Base-by-base conservation (phyloP, 768 basidiomycete genomes). In the Floccularia luteovirens region DNA sequence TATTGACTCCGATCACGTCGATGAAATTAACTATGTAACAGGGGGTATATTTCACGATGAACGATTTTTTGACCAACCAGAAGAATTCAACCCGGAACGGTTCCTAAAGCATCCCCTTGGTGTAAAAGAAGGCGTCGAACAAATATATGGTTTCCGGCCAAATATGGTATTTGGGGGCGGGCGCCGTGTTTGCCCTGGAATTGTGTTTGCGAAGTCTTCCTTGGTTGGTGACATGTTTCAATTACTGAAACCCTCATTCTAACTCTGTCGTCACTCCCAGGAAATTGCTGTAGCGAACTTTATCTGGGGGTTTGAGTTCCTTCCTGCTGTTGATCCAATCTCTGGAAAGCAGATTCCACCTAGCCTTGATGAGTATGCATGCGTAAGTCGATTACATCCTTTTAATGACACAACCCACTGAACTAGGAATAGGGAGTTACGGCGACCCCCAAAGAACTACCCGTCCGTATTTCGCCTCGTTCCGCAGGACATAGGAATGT, bases 1-100 rank as follows among this genome's bases (percentile, higher is more conserved):
- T 25, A 12, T 12, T 8, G 17, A 30, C 22, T 12, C n/a, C 22
- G 31, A 8, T 3, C 20, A 6, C 20, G n/a, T 12, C 13, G 20
- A 11, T 22, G 5, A 28, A 2, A 10, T 14, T 43, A 12, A 31
- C 19, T 14, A 19, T 24, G 2, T 20, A 8, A 12, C 16, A 51
- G 48, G 52, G 54, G 55, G 38, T 12, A 53, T 57, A 11, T 53
- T 53, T 24, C 51, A 53, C 40, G 54, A 56, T 31, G 49, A 50
- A 23, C 31, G 46, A 5, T 44, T 49, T 34, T 56, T 47, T 35
- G 54, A 51, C 24, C 40, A 48, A 7, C 55, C 54, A 3, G 43
- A 51, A 10, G 36, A 42, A 28, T 56, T 55, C 44, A 41, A 40
- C 16, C 55, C 55, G 12, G 55, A 55, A 17, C 54, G 55, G 5